Evolutionary conservation across 2,329 filamentous ascomycete species (phyloP), one percentile per base, ranked within the genome.

Genomic region (Pezicula carpinea): DNA sequence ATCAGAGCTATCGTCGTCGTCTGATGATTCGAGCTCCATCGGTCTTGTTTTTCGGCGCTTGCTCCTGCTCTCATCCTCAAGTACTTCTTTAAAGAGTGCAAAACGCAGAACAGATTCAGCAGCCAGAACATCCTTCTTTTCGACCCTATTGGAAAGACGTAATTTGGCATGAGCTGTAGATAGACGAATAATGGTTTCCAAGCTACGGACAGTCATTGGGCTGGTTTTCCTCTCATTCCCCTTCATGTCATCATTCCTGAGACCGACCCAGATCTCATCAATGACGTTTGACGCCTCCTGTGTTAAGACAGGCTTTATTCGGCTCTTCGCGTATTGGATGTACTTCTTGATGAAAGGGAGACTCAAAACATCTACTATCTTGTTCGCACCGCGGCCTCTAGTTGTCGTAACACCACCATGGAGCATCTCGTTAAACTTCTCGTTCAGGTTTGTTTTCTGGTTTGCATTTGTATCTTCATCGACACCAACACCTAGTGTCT

Each of bases 321-420:
- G 77, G 31, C 81, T 87, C 73, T 99, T 99, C 54, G 93, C 90
- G 66, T 99, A 99, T 64, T 99, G 93, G 39, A 99, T 95, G 67
- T 96, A 99, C 70, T 99, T 99, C 73, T 99, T 99, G 75, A 99
- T 90, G 69, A 99, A 99, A 0, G 91, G 88, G 51, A 99, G 96
- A 69, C 88, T 95, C 45, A 99, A 74, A 13, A 99, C 88, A 65
- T 96, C 90, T 5, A 87, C 81, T 54, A 86, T 85, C 66, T 87
- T 87, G 57, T 81, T 82, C 21, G 84, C 72, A 10, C 88, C 87
- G 33, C 89, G 80, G 8, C 87, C 86, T 11, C 83, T 76, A 4
- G 84, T 89, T 14, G 89, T 69, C 6, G 83, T 89, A 39, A 96
- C 89, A 51, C 93, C 93, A 8, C 90, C 87, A 63, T 99, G 93